Conservation (phyloP, 495 filamentous ascomycete species). For the Amorphotheca resinae region DNA sequence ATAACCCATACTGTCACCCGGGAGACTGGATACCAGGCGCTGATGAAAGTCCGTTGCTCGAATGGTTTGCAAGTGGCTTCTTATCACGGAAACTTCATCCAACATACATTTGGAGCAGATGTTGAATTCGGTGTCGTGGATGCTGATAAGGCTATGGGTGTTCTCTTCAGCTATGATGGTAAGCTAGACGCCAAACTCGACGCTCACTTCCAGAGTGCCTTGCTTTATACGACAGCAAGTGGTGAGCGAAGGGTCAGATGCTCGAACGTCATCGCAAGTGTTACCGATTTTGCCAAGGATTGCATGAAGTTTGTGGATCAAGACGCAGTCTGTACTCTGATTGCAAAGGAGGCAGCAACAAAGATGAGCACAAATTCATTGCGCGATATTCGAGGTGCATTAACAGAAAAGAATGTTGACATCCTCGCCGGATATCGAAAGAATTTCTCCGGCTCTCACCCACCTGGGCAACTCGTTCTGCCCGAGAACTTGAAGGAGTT, state of each 20-base stretch:
- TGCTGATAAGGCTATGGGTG: conserved; percentile 83
- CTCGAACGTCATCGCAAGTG: conserved; percentile 82
- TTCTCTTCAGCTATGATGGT: conserved; percentile 92
- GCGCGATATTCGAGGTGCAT: conserved; percentile 72
- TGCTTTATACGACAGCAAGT: conserved; percentile 85
- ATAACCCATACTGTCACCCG: conserved; percentile 78
- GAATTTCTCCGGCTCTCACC: conserved; percentile 73
- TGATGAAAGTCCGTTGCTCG: conserved; percentile 98
- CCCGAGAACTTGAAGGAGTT: conserved; percentile 96
- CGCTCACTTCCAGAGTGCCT: conserved; percentile 92
- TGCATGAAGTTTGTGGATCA: conserved; percentile 89
- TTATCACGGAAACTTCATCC: conserved; percentile 92
- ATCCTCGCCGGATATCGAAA: conserved; percentile 90
- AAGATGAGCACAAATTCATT: conserved; percentile 68
- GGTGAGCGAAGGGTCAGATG: conserved; percentile 88
- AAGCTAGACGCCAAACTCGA: conserved; percentile 94
- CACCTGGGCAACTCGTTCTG: conserved; percentile 86
- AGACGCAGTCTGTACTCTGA: conserved; percentile 74
- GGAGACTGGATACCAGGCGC: conserved; percentile 88
- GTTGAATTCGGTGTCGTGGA: conserved; percentile 90
- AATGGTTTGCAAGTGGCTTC: conserved; percentile 88
- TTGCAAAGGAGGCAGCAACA: conserved; percentile 85
- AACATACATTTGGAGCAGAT: conserved; percentile 89
- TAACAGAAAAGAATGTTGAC: conserved; percentile 90
- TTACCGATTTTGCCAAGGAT: conserved; percentile 72